Evolutionary conservation across 2,329 filamentous ascomycete genomes (phyloP).

Genomic region (Xylariaceae sp.): DNA sequence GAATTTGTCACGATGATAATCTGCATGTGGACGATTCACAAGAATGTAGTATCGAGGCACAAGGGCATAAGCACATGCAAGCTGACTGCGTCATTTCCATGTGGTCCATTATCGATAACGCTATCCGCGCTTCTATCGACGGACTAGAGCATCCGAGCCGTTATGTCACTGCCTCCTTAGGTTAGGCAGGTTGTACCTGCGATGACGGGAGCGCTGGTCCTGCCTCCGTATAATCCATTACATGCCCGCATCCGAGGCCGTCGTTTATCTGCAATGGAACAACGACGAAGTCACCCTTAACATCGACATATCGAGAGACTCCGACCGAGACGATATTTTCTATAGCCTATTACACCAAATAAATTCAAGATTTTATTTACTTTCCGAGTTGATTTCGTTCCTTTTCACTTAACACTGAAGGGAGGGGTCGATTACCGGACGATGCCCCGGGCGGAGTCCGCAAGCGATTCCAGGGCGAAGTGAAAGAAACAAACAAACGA

Average conservation of each 20-base stretch:
- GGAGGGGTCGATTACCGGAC: conserved; percentile 12
- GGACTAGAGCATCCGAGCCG: background rate
- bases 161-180: background rate
- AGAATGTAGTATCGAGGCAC: too few relatives aligned
- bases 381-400: background rate
- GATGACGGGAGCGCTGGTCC: too few relatives aligned
- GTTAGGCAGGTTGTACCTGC: too few relatives aligned
- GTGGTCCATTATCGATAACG: background rate
- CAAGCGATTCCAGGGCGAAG: conserved; percentile 26
- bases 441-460: conserved; percentile 28
- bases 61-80: background rate
- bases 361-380: background rate
- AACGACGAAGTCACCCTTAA: conserved; percentile 5
- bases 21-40: too few relatives aligned
- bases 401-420: background rate
- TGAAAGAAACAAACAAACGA: conserved; percentile 16
- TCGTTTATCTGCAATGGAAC: conserved; percentile 2
- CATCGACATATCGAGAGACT: background rate
- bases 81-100: background rate
- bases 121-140: background rate
- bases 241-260: background rate
- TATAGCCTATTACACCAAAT: background rate
- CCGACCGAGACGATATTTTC: too few relatives aligned
- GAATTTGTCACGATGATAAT: too few relatives aligned
- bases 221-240: background rate